Base-by-base conservation (phyloP, 2,329 filamentous ascomycete genomes). In the Simplicillium sp. region DNA sequence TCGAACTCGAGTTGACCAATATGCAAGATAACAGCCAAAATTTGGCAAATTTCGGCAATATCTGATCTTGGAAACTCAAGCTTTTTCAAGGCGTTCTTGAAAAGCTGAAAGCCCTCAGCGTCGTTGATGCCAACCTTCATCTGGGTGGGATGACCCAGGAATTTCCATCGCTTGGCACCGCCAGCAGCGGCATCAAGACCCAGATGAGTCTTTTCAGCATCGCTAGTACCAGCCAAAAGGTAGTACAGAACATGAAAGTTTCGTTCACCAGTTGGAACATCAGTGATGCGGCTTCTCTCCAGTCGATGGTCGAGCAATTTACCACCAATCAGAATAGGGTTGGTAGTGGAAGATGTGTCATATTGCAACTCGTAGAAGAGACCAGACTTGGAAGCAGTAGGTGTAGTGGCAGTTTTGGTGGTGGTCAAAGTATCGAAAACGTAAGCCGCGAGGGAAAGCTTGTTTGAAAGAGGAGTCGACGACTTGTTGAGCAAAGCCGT, bases 211-310 rank as follows among this genome's bases (percentile, higher is more conserved):
- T 90, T 96, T 60, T 98, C 92, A 3, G 87, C 87, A 3, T 79
- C 73, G 53, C 88, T 96, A 11, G 92, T 97, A 42, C 92, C 92
- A 1, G 90, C 84, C 25, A 98, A 69, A 4, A 98, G 77, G 59
- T 98, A 98, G 68, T 98, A 98, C 8, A 98, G 71, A 18, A 94
- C 77, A 62, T 98, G 92, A 59, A 96, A 97, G 60, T 92, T 97
- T 35, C 92, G 83, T 65, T 98, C 92, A 52, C 92, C 92, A 0
- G 92, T 95, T 1, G 92, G 92, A 0, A 97, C 89, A 33, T 87
- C 80, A 20, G 92, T 81, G 47, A 98, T 88, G 47, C 92, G 79
- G 64, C 88, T 95, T 43, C 92, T 74, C 64, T 98, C 92, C 37
- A 98, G 69, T 50, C 92, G 79, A 60, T 98, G 92, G 52, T 97